Evolutionary conservation across 306 rosid genomes (phyloP).

Genomic region (Gleditsia sinensis): DNA sequence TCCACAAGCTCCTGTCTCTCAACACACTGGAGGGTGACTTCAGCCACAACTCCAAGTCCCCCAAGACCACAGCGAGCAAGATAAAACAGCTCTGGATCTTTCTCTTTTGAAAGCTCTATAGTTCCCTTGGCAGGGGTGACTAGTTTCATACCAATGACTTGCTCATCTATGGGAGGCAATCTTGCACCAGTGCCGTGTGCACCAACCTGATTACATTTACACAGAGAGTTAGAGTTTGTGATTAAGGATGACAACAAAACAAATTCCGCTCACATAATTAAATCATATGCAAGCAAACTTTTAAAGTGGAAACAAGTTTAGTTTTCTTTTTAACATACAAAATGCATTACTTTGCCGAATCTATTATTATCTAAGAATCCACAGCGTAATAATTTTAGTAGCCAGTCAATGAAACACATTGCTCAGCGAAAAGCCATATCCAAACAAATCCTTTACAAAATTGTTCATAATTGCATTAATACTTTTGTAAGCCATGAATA

Average conservation of each 20-base stretch:
- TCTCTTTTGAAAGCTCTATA: constrained; percentile 80
- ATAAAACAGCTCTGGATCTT: constrained; percentile 87
- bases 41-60: constrained; percentile 96
- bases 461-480: background rate
- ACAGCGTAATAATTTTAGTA: background rate
- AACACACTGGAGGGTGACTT: constrained; percentile 96
- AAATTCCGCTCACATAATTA: background rate
- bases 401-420: background rate
- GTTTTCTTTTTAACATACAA: background rate
- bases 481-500: background rate
- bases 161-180: constrained; percentile 97
- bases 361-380: background rate
- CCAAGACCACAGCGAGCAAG: constrained; percentile 99
- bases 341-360: background rate
- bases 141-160: constrained; percentile 84
- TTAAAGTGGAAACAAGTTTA: background rate
- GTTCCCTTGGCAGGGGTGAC: constrained; percentile 96
- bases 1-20: constrained; percentile 98
- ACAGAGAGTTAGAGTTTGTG: constrained; percentile 9
- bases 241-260: background rate
- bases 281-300: background rate
- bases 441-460: background rate
- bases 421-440: background rate
- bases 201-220: constrained; percentile 71
- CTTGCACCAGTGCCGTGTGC: constrained; percentile 98